Base-by-base conservation (phyloP, 352 stramenopile species). In the Halophytophthora polymorphica region DNA sequence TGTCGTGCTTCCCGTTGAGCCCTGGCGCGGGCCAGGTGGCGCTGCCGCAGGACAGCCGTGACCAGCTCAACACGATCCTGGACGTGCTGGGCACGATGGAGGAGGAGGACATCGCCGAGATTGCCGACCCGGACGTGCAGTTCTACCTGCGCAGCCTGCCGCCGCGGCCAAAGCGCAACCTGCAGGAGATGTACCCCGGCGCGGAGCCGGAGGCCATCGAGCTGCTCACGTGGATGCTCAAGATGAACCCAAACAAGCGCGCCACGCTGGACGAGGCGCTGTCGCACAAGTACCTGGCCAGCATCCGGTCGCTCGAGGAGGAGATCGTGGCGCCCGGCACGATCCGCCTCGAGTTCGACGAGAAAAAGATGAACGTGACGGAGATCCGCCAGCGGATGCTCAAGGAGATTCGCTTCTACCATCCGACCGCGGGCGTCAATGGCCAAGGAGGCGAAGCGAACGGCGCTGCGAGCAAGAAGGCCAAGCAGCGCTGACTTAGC, bases 1-100 rank as follows among this genome's bases (percentile, higher is more conserved):
- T 97, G 6, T 96, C 88, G 37, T 98, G 83, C 53, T 94, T 94
- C 50, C 83, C 81, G 23, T 50, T 94, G 31, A 92, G 81, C 38
- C 83, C 83, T 41, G 83, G 83, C 12, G 79, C 77, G 22, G 77
- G 79, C 8, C 82, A 92, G 41, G 73, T 85, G 10, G 81, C 81
- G 19, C 49, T 94, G 25, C 83, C 83, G 6, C 83, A 94, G 38
- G 83, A 94, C 62, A 92, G 81, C 41, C 79, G 83, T 23, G 83
- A 94, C 47, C 83, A 94, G 50, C 64, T 94, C 12, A 94, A 92
- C 56, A 92, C 82, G 61, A 94, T 94, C 43, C 57, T 94, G n/a
- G 77, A 90, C 42, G 83, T 94, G 40, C 72, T 94, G 19, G 83
- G 83, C n/a, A 92, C 74, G 17, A 94, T 94, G 83, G 73, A 72